phyloP scores from a whole-genome alignment of 1,284 basidiomycete genomes.

The Paramarasmius palmivorus region DNA sequence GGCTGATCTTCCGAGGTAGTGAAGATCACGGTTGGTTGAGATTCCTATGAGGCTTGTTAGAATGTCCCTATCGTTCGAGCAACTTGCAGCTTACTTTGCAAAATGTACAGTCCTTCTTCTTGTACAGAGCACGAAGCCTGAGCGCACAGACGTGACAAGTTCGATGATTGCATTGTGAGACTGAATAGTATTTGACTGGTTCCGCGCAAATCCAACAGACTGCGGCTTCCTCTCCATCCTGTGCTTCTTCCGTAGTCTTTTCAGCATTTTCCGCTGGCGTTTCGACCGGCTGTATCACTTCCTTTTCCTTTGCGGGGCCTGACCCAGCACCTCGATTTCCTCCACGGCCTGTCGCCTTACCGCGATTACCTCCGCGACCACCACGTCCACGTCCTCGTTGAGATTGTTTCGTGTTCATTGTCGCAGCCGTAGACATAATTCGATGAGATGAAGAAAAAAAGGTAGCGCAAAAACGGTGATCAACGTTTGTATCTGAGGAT shows the following conservation, averaged over 20 bases:
- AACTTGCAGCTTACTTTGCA: slow-evolving; percentile 75
- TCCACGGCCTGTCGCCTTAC: not conserved
- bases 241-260: not conserved
- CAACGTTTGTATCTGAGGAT: too few relatives aligned
- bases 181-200: slow-evolving; percentile 86
- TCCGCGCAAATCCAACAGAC: slow-evolving; percentile 97
- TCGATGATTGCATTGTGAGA: slow-evolving; percentile 90
- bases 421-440: too few relatives aligned
- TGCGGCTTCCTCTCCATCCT: slow-evolving; percentile 34
- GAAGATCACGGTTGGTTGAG: slow-evolving; percentile 82
- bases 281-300: not conserved
- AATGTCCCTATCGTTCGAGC: slow-evolving; percentile 3
- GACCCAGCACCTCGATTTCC: not conserved
- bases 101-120: slow-evolving; percentile 91
- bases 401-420: not conserved
- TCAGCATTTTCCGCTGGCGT: not conserved
- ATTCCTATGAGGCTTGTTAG: slow-evolving; percentile 50
- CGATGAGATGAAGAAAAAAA: too few relatives aligned
- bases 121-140: slow-evolving; percentile 91
- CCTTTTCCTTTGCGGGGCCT: not conserved
- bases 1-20: slow-evolving; percentile 67
- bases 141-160: slow-evolving; percentile 93
- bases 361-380: not conserved
- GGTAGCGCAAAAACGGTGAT: too few relatives aligned
- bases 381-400: not conserved